Percentiles rank a stretch among this genome's conserved stretches.
Conservation (phyloP, 306 rosid genomes). For the Prunus persica region DNA sequence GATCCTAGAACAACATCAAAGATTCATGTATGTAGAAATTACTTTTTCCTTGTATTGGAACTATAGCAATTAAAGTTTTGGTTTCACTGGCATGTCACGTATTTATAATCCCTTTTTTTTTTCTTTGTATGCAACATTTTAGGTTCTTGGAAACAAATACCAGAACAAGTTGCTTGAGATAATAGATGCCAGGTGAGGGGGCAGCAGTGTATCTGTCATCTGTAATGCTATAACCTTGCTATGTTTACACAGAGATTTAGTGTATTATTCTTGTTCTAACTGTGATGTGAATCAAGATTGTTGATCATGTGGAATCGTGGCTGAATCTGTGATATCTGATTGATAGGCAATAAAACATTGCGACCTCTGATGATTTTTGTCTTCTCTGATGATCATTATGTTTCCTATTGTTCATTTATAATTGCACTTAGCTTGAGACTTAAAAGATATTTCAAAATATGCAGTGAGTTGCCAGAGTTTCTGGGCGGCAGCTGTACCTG, state of each 20-base stretch:
- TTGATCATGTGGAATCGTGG: neutral
- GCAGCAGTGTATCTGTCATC: neutral
- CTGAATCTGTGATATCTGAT: neutral
- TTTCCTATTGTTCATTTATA: constrained; percentile 9
- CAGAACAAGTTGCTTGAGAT: constrained; percentile 88
- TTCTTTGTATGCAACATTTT: constrained; percentile 18
- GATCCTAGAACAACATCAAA: constrained; percentile 97
- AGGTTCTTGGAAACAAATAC: constrained; percentile 98
- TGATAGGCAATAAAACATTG: neutral
- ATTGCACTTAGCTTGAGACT: constrained; percentile 11
- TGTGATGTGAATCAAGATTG: neutral
- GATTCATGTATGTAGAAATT: constrained; percentile 66
- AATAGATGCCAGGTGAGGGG: constrained; percentile 77
- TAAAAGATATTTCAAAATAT: constrained; percentile 26
- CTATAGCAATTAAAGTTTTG: neutral
- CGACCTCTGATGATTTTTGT: too few relatives aligned
- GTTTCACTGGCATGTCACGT: constrained; percentile 7
- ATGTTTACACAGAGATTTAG: neutral
- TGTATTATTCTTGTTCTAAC: neutral
- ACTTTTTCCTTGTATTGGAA: constrained; percentile 7
- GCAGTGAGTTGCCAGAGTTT: constrained; percentile 94
- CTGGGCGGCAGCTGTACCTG: constrained; percentile 93
- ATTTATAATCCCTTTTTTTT: neutral
- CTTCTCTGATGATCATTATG: neutral
- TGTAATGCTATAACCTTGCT: neutral